Evolutionary conservation across 306 rosid species (phyloP).

Genomic region (Dicorynia guianensis): DNA sequence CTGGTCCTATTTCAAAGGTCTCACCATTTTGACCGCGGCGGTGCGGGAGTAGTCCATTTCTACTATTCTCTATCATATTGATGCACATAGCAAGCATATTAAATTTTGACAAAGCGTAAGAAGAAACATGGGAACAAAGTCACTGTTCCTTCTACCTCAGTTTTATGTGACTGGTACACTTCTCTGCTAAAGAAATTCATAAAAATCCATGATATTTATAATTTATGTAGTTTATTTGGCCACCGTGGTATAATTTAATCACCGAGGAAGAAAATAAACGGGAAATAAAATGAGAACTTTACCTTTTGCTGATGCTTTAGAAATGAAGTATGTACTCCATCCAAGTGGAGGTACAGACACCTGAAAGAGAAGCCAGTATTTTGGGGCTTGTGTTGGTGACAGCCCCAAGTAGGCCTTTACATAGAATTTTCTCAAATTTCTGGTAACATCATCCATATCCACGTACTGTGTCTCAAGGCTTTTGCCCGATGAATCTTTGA

Average conservation of each 20-base stretch:
- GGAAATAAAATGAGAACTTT: slow-evolving; percentile 7
- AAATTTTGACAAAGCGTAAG: neutral
- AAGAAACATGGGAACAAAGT: neutral
- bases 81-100: slow-evolving; percentile 30
- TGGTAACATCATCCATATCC: slow-evolving; percentile 65
- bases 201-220: neutral
- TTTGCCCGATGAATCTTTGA: slow-evolving; percentile 78
- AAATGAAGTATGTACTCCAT: slow-evolving; percentile 87
- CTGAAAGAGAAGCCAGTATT: slow-evolving; percentile 86
- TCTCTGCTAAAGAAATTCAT: neutral
- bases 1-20: slow-evolving; percentile 71
- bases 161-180: neutral
- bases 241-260: neutral
- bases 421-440: slow-evolving; percentile 65
- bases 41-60: slow-evolving; percentile 39
- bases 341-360: slow-evolving; percentile 85
- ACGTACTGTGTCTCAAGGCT: slow-evolving; percentile 63
- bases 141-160: neutral
- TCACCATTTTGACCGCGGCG: slow-evolving; percentile 39
- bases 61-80: slow-evolving; percentile 51
- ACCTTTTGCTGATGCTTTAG: slow-evolving; percentile 60
- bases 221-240: neutral
- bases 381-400: slow-evolving; percentile 60
- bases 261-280: neutral
- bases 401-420: slow-evolving; percentile 75